Percentiles rank a stretch among this genome's conserved stretches.
These are phyloP conservation scores for Blastobotrys capitulatus DNA, from an alignment of 1,139 yeast species.

Conservation along the genomic window DNA sequence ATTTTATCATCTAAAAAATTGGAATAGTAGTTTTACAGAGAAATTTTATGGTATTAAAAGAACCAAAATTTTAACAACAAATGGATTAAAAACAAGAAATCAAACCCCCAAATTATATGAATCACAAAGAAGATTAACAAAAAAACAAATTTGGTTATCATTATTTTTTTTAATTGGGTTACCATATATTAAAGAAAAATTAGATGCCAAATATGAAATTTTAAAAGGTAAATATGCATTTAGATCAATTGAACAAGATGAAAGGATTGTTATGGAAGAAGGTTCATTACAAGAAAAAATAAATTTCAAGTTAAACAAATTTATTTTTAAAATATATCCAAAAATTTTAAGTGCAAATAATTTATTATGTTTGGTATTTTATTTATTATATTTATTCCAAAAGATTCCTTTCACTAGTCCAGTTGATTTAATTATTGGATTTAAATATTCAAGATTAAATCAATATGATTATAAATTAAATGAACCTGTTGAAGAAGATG, in stretches of 20 bases:
- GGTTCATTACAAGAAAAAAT: constrained; percentile 21
- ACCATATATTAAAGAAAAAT: constrained; percentile 65
- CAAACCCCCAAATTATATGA: constrained; percentile 48
- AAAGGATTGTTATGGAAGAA: constrained; percentile 25
- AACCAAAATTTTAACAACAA: constrained; percentile 34
- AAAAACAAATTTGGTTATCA: constrained; percentile 51
- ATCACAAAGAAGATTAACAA: constrained; percentile 48
- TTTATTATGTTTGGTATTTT: constrained; percentile 51
- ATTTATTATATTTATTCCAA: constrained; percentile 66
- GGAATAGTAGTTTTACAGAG: constrained; percentile 89
- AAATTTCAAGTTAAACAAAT: constrained; percentile 34
- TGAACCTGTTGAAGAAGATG: constrained; percentile 14
- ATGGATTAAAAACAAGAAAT: constrained; percentile 25
- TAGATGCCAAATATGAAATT: constrained; percentile 59
- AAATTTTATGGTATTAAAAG: constrained; percentile 87
- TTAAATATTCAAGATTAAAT: constrained; percentile 66
- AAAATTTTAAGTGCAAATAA: constrained; percentile 44
- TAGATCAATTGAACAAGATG: constrained; percentile 39
- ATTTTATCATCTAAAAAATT: constrained; percentile 59
- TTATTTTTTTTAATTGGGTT: constrained; percentile 59
- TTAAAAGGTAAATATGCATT: constrained; percentile 56
- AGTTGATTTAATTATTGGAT: constrained; percentile 55
- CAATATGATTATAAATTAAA: constrained; percentile 55
- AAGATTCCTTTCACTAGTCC: constrained; percentile 58
- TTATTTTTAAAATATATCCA: constrained; percentile 62